phyloP scores from a whole-genome alignment of 305 asterid species.

The Solanum hybrid region DNA sequence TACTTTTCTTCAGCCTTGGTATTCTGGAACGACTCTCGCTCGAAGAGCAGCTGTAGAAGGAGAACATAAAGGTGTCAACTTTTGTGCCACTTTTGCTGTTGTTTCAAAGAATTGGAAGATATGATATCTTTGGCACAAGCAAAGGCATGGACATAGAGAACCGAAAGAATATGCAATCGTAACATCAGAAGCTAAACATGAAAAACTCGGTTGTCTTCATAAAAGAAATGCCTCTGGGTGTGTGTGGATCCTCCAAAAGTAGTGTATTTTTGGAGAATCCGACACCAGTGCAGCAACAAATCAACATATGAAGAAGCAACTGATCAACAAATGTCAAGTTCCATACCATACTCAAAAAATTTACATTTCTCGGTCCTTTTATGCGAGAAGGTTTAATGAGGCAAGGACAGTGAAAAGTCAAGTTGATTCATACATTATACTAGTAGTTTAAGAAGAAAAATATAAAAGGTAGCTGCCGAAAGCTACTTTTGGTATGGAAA shows the following conservation, averaged over 20 bases:
- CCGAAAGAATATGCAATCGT: neutral
- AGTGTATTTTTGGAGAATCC: neutral
- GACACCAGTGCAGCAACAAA: neutral
- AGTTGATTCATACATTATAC: neutral
- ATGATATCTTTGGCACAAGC: neutral
- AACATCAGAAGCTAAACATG: neutral
- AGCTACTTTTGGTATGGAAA: neutral
- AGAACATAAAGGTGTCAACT: neutral
- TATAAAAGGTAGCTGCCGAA: neutral
- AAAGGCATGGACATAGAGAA: neutral
- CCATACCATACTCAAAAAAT: neutral
- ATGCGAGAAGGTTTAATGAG: neutral
- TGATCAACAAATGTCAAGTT: neutral
- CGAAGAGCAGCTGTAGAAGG: conserved; percentile 39
- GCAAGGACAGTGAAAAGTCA: neutral
- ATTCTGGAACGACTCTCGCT: conserved; percentile 54
- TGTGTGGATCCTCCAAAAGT: neutral
- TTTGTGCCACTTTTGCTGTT: neutral
- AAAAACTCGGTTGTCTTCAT: neutral
- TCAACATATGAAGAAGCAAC: neutral
- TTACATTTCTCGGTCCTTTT: neutral
- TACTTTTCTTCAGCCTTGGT: conserved; percentile 49
- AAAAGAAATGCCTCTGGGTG: neutral
- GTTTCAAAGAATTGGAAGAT: neutral
- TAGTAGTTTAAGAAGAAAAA: neutral